A percentile compares a stretch with the other conserved stretches of the same genome.
Conservation (phyloP, 2,329 filamentous ascomycete species). For the Sporothrix schenckii region DNA sequence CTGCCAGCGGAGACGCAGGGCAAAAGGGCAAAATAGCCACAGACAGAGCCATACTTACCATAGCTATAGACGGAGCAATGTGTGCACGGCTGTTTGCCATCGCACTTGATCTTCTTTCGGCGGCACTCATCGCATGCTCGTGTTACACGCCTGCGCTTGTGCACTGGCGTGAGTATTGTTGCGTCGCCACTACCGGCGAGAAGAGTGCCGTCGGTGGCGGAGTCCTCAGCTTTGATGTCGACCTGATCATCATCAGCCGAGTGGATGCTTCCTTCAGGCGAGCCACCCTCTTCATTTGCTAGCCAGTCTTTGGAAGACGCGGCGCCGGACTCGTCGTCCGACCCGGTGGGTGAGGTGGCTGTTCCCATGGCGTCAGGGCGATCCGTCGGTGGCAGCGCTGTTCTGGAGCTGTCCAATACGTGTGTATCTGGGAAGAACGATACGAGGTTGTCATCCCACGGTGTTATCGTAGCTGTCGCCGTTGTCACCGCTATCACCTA, state of each 20-base stretch:
- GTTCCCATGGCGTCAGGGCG: conserved; percentile 28
- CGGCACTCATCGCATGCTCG: conserved; percentile 81
- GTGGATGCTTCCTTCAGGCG: conserved; percentile 25
- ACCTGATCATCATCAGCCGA: conserved; percentile 29
- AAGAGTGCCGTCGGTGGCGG: conserved; percentile 23
- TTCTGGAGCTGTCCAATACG: conserved; percentile 5
- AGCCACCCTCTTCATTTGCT: conserved; percentile 26
- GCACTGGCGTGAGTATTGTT: conserved; percentile 59
- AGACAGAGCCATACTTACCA: conserved; percentile 51
- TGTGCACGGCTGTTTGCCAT: conserved; percentile 85
- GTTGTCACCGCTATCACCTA: not conserved
- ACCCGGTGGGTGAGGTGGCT: conserved; percentile 29
- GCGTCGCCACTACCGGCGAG: conserved; percentile 38
- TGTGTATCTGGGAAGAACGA: conserved; percentile 10
- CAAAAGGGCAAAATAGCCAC: not conserved
- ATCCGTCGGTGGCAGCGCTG: not conserved
- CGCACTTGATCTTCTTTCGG: conserved; percentile 85
- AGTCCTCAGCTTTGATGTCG: conserved; percentile 31
- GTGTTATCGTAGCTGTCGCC: not conserved
- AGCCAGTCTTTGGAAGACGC: conserved; percentile 33
- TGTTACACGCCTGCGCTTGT: conserved; percentile 77
- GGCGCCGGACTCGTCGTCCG: conserved; percentile 32
- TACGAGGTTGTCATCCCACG: not conserved
- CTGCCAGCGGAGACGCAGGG: not conserved
- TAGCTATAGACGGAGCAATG: conserved; percentile 99